These are phyloP conservation scores for Akebia trifoliata DNA, from an alignment of 164 flowering plant genomes.

Conservation along the genomic window DNA sequence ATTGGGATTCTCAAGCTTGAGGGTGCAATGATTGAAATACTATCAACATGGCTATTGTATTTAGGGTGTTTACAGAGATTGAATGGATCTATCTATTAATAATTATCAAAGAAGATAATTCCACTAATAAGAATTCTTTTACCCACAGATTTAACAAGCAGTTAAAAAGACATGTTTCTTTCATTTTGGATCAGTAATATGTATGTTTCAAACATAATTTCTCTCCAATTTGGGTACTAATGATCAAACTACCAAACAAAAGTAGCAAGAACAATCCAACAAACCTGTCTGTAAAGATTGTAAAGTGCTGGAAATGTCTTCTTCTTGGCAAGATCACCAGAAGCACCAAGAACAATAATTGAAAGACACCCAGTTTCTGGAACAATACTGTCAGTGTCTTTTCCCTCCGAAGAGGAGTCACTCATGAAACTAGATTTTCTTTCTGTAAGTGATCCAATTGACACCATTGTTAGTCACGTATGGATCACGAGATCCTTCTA, in stretches of 20 bases:
- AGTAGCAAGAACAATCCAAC: not conserved
- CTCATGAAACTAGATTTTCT: conserved; percentile 13
- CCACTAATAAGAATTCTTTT: not conserved
- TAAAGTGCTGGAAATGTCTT: conserved; percentile 98
- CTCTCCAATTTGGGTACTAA: too few relatives aligned
- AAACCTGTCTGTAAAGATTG: conserved; percentile 83
- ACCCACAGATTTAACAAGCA: too few relatives aligned
- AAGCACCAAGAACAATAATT: conserved; percentile 90
- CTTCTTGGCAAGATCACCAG: conserved; percentile 99
- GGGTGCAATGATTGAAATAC: too few relatives aligned
- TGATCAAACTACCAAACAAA: not conserved
- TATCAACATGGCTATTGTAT: too few relatives aligned
- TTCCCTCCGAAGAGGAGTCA: conserved; percentile 36
- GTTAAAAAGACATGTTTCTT: too few relatives aligned
- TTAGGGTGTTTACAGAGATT: too few relatives aligned
- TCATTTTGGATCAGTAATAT: too few relatives aligned
- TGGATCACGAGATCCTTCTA: too few relatives aligned
- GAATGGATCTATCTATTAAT: too few relatives aligned
- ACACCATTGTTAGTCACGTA: too few relatives aligned
- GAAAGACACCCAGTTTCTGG: conserved; percentile 81
- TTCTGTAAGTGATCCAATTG: not conserved
- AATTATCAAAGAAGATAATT: not conserved
- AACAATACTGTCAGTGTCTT: conserved; percentile 33
- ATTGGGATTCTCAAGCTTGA: too few relatives aligned
- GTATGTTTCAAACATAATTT: too few relatives aligned